Base-by-base conservation (phyloP, 768 basidiomycete species). In the Flagelloscypha sp. region DNA sequence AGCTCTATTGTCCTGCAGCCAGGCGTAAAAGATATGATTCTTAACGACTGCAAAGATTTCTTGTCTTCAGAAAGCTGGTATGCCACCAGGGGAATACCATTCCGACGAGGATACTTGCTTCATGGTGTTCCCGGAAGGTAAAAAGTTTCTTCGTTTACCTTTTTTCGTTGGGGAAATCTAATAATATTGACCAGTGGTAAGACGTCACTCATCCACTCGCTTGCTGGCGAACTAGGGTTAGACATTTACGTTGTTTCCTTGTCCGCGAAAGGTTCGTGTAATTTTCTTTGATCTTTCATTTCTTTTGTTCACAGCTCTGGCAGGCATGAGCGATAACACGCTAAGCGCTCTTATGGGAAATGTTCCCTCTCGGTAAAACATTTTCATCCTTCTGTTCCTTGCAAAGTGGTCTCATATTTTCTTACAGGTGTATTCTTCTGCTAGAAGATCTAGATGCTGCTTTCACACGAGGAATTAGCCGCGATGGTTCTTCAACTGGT, bases 391-490 rank as follows among this genome's bases (percentile, higher is more conserved):
- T 30, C 30, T 25, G 21, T 24, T n/a, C 32, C 35, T 38, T 18
- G 27, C 3, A 17, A 34, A 20, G 19, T 22, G 19, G 33, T 24
- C 37, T 40, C 9, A 31, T 36, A 32, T 45, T 42, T 35, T 38
- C 36, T 48, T 37, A 46, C 47, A 86, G 86, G 66, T 89, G 86
- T 68, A 88, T 94, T 42, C 69, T 94, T 48, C 80, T 94, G 58
- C 72, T 94, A 55, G 90, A 94, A 63, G 89, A 94, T 68, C 72
- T 94, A 48, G 87, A 90, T 55, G 87, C 87, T 37, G 87, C 87
- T 18, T 90, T 90, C 64, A 90, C 87, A 45, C 81, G 84, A 33
- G 82, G 79, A 37, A 79, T 88, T 53, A 81, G 75, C 57, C 86
- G 87, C 61, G 87, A 88, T 57, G 65, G 75, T 30, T 71, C 59